These are phyloP conservation scores for Sarocladium oryzae DNA, from an alignment of 2,329 filamentous ascomycete genomes.

Conservation along the genomic window DNA sequence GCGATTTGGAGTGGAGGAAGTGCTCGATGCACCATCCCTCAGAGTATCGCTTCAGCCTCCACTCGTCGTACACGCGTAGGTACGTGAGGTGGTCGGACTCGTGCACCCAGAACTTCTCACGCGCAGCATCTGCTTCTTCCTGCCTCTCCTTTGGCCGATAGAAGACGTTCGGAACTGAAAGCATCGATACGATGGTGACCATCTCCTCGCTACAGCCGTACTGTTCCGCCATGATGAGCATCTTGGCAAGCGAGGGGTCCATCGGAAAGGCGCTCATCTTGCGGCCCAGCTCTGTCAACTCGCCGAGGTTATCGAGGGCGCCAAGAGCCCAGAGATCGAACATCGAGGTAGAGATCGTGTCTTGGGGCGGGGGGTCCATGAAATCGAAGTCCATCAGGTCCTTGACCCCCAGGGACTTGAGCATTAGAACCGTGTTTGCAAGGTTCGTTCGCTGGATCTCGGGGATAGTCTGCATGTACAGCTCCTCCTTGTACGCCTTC, in stretches of 20 bases:
- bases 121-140: slow-evolving; percentile 84
- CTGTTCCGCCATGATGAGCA: slow-evolving; percentile 83
- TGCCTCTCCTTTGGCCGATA: slow-evolving; percentile 95
- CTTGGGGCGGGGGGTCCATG: slow-evolving; percentile 97
- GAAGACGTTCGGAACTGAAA: slow-evolving; percentile 93
- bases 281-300: slow-evolving; percentile 77
- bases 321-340: slow-evolving; percentile 97
- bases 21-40: slow-evolving; percentile 91
- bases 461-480: slow-evolving; percentile 94
- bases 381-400: slow-evolving; percentile 96
- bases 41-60: slow-evolving; percentile 83
- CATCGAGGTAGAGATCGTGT: slow-evolving; percentile 93
- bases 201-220: slow-evolving; percentile 96
- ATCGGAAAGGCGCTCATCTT: slow-evolving; percentile 98
- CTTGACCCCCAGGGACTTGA: slow-evolving; percentile 91
- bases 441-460: slow-evolving; percentile 97
- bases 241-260: slow-evolving; percentile 91
- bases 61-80: slow-evolving; percentile 91
- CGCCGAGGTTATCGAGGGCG: slow-evolving; percentile 86
- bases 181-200: slow-evolving; percentile 96
- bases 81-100: slow-evolving; percentile 96
- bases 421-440: slow-evolving; percentile 84
- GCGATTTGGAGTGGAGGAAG: slow-evolving; percentile 90
- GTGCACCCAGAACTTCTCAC: slow-evolving; percentile 97
- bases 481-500: slow-evolving; percentile 87